phyloP scores from a whole-genome alignment of 441 rosid genomes.

The Raphanus hybrid region DNA sequence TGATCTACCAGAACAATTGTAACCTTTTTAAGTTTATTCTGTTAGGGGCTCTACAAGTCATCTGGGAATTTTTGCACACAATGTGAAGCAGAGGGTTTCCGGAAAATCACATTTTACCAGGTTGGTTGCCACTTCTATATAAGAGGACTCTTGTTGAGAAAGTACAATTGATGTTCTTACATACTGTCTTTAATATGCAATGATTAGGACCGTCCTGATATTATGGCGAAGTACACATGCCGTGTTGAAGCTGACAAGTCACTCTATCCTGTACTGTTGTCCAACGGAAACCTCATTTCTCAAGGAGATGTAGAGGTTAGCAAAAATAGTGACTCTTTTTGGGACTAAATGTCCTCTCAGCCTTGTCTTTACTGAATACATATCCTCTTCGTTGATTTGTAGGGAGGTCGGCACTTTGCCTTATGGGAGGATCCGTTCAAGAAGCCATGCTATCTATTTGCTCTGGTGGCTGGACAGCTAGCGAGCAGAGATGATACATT shows the following conservation, averaged over 20 bases:
- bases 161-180: conserved; percentile 24
- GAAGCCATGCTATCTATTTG: conserved; percentile 97
- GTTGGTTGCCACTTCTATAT: conserved; percentile 44
- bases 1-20: background rate
- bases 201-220: conserved; percentile 91
- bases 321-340: conserved; percentile 17
- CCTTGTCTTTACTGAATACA: conserved; percentile 23
- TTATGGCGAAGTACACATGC: conserved; percentile 95
- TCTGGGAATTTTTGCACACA: conserved; percentile 96
- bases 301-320: conserved; percentile 83
- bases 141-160: conserved; percentile 8
- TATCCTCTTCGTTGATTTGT: conserved; percentile 30
- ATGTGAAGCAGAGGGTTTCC: conserved; percentile 98
- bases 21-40: conserved; percentile 2
- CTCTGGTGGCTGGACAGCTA: conserved; percentile 90
- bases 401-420: conserved; percentile 91
- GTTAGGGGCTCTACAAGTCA: conserved; percentile 93
- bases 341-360: conserved; percentile 8
- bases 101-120: conserved; percentile 93
- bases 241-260: conserved; percentile 93
- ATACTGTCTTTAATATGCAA: conserved; percentile 33
- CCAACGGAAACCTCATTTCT: conserved; percentile 89
- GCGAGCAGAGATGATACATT: conserved; percentile 91
- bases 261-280: conserved; percentile 82
- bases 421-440: conserved; percentile 98